Percentiles rank a stretch among this genome's conserved stretches.
Evolutionary conservation across 345 rosid species (phyloP).

Genomic region (Hypericum perforatum): DNA sequence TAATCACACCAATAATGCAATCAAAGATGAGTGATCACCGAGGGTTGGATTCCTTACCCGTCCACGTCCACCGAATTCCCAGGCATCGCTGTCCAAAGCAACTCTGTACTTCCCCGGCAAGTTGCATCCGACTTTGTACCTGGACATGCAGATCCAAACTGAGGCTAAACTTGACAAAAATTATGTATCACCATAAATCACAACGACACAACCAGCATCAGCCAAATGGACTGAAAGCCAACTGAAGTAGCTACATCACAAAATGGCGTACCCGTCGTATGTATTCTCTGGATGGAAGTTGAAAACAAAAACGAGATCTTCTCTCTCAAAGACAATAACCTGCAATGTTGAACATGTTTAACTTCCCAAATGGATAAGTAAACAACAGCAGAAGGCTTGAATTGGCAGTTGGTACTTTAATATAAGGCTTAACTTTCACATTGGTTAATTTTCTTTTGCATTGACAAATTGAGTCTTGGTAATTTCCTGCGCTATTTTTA

Average conservation of each 20-base stretch:
- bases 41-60: constrained; percentile 35
- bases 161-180: background rate
- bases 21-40: constrained; percentile 5
- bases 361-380: background rate
- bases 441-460: no score
- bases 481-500: no score
- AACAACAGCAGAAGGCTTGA: background rate
- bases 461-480: no score
- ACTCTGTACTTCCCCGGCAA: constrained; percentile 74
- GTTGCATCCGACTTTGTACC: constrained; percentile 73
- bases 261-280: constrained; percentile 47
- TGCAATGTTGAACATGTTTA: constrained; percentile 20
- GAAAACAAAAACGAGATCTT: constrained; percentile 66
- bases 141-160: constrained; percentile 22
- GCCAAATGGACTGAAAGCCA: background rate
- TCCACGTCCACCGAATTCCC: constrained; percentile 67
- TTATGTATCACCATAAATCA: background rate
- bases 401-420: no score
- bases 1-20: background rate
- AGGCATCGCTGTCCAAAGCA: constrained; percentile 64
- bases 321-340: constrained; percentile 74
- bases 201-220: background rate
- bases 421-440: no score
- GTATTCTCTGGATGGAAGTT: constrained; percentile 65
- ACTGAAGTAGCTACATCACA: background rate